phyloP scores from a whole-genome alignment of 495 filamentous ascomycete genomes.

The Tuber brumale region DNA sequence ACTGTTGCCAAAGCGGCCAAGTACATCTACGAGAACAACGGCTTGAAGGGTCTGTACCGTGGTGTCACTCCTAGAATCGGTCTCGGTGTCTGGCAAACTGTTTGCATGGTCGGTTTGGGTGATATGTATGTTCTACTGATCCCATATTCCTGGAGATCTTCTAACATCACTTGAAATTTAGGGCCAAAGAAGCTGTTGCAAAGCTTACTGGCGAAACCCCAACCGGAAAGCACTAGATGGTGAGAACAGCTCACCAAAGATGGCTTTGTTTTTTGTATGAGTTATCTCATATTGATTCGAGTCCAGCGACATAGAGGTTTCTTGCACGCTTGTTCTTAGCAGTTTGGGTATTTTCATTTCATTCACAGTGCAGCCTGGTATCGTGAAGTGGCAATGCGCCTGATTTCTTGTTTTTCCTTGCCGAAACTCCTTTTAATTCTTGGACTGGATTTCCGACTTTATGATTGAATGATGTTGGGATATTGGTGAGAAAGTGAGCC shows the following conservation, averaged over 20 bases:
- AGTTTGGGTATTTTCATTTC: background rate
- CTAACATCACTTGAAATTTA: slow-evolving; percentile 44
- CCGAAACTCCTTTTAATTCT: background rate
- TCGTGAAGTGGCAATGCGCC: background rate
- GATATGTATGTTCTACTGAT: slow-evolving; percentile 71
- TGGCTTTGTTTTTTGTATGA: background rate
- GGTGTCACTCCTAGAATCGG: slow-evolving; percentile 91
- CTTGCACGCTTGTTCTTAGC: background rate
- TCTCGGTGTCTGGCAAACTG: slow-evolving; percentile 96
- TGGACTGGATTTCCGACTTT: background rate
- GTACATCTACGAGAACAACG: slow-evolving; percentile 88
- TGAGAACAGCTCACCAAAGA: background rate
- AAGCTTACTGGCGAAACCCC: slow-evolving; percentile 90
- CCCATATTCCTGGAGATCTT: background rate
- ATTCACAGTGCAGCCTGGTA: background rate
- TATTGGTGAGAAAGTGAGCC: background rate
- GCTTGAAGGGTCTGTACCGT: slow-evolving; percentile 88
- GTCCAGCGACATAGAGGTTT: background rate
- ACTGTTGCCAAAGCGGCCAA: slow-evolving; percentile 85
- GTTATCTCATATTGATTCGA: background rate
- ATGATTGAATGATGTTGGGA: background rate
- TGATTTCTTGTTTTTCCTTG: background rate
- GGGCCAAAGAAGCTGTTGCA: slow-evolving; percentile 95
- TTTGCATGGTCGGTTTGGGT: slow-evolving; percentile 99
- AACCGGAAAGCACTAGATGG: slow-evolving; percentile 87